Evolutionary conservation across 208 protist genomes (phyloP), one percentile per base, ranked within the genome.

Genomic region (Wallacemonas sp.): DNA sequence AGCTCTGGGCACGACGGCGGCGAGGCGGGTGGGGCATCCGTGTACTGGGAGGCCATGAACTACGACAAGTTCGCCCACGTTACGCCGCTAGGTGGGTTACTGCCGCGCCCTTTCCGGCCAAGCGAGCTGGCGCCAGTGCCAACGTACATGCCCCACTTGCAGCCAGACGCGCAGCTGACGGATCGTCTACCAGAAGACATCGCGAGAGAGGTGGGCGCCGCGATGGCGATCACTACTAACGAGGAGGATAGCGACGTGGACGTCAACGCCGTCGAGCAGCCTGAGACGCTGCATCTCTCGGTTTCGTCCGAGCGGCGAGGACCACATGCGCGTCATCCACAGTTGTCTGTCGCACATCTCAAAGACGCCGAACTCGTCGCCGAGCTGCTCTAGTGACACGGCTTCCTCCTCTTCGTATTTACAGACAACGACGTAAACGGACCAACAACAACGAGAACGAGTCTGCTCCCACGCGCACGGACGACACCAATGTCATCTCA

Each of bases 61-160:
- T 93, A 93, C 61, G 87, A 90, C 30, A 74, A 54, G 29, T 90
- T 83, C 74, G 78, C 78, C 33, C 76, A 70, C 8, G 88, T 88
- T 1, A 65, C 73, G 34, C 66, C 82, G n/a, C 57, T 94, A 0
- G 88, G 88, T 1, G 88, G 88, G 0, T 66, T 94, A 3, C 72
- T 91, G 55, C 88, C 88, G 0, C 75, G 72, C 1, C 72, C 80
- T 2, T 94, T 91, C 62, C 52, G 30, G 6, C 29, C 11, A n/a
- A 4, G 38, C 11, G 52, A 58, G 3, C 32, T 58, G 30, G 26
- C 52, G 14, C 23, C 70, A 8, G 78, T 76, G 23, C 68, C 84
- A 9, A 82, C 80, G 33, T 90, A 79, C 55, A 65, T 90, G 43
- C 84, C 88, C 5, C 80, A 91, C 23, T 39, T 91, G 12, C 88